Evolutionary conservation across 2,329 filamentous ascomycete genomes (phyloP).

Genomic region (Botryotinia narcissicola): DNA sequence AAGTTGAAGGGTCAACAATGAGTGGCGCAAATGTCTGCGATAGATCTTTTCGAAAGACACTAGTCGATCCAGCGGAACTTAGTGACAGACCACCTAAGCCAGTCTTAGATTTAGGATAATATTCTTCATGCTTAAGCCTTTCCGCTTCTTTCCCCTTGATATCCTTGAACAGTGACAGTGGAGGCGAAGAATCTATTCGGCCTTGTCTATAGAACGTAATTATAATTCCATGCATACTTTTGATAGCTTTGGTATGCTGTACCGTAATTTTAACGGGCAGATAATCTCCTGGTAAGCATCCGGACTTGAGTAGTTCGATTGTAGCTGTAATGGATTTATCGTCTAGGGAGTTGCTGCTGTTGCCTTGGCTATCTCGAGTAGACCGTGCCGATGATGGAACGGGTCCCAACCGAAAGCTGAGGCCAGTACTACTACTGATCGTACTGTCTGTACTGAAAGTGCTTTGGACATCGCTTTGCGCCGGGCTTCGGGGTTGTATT

Average conservation of each 20-base stretch:
- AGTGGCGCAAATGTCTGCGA: conserved; percentile 85
- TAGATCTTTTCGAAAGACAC: conserved; percentile 93
- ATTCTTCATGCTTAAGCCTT: conserved; percentile 68
- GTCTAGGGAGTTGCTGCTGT: conserved; percentile 51
- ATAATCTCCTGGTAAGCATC: conserved; percentile 80
- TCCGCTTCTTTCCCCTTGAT: conserved; percentile 61
- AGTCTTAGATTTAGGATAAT: conserved; percentile 82
- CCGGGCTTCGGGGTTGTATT: conserved; percentile 46
- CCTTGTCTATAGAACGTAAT: conserved; percentile 90
- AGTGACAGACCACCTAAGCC: conserved; percentile 84
- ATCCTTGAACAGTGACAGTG: conserved; percentile 48
- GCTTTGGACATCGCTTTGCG: conserved; percentile 58
- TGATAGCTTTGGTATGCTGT: conserved; percentile 83
- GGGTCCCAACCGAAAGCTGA: conserved; percentile 46
- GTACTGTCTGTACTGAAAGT: conserved; percentile 69
- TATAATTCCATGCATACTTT: conserved; percentile 89
- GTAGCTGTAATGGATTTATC: conserved; percentile 83
- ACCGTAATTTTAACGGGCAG: conserved; percentile 78
- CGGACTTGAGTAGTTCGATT: conserved; percentile 77
- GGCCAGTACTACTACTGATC: conserved; percentile 40
- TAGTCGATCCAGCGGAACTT: conserved; percentile 80
- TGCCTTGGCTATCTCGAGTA: conserved; percentile 48
- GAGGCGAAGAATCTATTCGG: conserved; percentile 75
- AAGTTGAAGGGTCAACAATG: conserved; percentile 76
- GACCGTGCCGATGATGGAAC: conserved; percentile 40